A percentile compares a stretch with the other conserved stretches of the same genome.
Evolutionary conservation across 352 stramenopile genomes (phyloP).

Genomic region (Globisporangium spinosum): DNA sequence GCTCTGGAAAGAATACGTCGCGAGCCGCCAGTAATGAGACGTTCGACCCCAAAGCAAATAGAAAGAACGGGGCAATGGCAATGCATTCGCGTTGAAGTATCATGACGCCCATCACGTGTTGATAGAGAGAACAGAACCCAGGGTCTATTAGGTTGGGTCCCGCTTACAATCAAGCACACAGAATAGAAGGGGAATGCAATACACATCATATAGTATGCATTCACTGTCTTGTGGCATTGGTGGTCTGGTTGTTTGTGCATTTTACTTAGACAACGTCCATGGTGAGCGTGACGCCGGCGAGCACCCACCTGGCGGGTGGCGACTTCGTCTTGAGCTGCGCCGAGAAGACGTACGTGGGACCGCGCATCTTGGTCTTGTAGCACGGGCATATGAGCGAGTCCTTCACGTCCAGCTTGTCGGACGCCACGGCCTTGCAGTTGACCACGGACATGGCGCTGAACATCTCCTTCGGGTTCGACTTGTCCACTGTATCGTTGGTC

Average conservation of each 20-base stretch:
- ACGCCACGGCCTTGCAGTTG: conserved; percentile 94
- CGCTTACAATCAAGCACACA: no score
- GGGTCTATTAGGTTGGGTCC: no score
- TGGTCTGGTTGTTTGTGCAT: no score
- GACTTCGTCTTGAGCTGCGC: conserved; percentile 97
- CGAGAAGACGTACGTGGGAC: conserved; percentile 96
- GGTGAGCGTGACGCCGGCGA: conserved; percentile 95
- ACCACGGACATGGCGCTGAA: conserved; percentile 97
- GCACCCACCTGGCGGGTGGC: conserved; percentile 90
- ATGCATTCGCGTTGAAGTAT: neutral
- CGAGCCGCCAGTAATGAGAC: conserved; percentile 14
- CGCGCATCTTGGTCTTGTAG: conserved; percentile 96
- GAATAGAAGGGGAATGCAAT: no score
- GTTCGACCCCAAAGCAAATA: neutral
- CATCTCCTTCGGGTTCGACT: conserved; percentile 97
- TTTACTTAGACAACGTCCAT: conserved; percentile 84
- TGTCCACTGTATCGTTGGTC: conserved; percentile 91
- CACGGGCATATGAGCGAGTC: conserved; percentile 94
- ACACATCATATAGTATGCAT: no score
- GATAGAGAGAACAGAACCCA: no score
- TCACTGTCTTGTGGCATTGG: no score
- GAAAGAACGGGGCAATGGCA: neutral
- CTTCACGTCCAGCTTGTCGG: conserved; percentile 94
- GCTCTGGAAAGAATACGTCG: conserved; percentile 41
- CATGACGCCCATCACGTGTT: no score